Evolutionary conservation across 805 yeast genomes (phyloP).

Genomic region (Yarrowia sp.): DNA sequence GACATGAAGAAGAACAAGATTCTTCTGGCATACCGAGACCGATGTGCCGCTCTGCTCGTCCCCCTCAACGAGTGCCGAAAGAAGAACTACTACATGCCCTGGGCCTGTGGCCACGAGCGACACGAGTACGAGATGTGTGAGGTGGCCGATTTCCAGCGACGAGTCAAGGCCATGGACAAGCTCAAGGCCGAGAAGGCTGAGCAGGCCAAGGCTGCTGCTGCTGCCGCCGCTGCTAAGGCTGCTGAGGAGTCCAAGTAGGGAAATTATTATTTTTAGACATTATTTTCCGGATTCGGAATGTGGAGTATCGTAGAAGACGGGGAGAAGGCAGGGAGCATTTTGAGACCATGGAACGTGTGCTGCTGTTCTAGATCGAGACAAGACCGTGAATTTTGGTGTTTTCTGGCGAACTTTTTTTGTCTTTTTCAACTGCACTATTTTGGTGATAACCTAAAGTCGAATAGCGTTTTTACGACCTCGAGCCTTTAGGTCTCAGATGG

Average conservation of each 20-base stretch:
- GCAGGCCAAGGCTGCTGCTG: neutral
- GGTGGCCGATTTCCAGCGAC: constrained; percentile 74
- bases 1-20: constrained; percentile 78
- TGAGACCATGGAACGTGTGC: too few species aligned
- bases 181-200: constrained; percentile 42
- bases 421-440: too few species aligned
- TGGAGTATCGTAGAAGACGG: too few species aligned
- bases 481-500: too few species aligned
- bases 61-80: constrained; percentile 62
- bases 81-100: constrained; percentile 57
- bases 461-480: too few species aligned
- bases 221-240: constrained; percentile 2
- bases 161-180: constrained; percentile 68
- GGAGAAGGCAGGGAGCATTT: neutral
- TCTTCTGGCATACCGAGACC: constrained; percentile 77
- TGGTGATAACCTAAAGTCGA: too few species aligned
- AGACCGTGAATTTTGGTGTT: too few species aligned
- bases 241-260: constrained; percentile 21
- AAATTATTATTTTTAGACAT: neutral
- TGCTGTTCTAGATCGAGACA: too few species aligned
- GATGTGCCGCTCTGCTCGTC: constrained; percentile 67
- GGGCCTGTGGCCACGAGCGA: constrained; percentile 74
- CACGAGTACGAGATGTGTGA: constrained; percentile 86
- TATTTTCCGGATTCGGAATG: too few species aligned
- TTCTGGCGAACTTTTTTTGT: too few species aligned